Percentiles rank a stretch among this genome's conserved stretches.
Conservation (phyloP, 129 eudicot genomes). For the Chrysanthemum lavandulifolium region DNA sequence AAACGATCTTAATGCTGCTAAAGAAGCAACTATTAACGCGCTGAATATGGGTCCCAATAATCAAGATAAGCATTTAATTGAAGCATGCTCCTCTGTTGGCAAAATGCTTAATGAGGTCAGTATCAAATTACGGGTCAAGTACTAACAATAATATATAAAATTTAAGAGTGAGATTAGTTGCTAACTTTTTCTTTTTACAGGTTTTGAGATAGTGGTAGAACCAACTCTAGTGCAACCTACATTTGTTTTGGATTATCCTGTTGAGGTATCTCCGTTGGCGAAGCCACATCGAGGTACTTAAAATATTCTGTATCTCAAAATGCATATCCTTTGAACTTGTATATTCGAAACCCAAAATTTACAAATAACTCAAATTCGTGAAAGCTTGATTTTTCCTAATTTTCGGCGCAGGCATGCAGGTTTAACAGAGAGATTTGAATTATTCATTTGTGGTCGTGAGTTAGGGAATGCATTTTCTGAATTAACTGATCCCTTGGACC, state of each 20-base stretch:
- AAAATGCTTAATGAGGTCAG: slow-evolving; percentile 84
- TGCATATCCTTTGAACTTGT: no score
- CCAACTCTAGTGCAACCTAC: slow-evolving; percentile 89
- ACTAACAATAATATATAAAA: not conserved
- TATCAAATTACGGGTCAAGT: not conserved
- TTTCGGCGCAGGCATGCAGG: slow-evolving; percentile 58
- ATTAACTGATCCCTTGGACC: slow-evolving; percentile 95
- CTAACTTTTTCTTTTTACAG: slow-evolving; percentile 32
- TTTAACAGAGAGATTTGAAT: slow-evolving; percentile 95
- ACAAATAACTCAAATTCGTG: no score
- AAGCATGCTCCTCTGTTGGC: slow-evolving; percentile 83
- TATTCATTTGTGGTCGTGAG: slow-evolving; percentile 97
- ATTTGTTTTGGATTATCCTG: slow-evolving; percentile 90
- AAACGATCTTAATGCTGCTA: slow-evolving; percentile 61
- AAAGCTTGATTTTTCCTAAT: not conserved
- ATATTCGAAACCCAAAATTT: no score
- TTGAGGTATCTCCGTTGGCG: slow-evolving; percentile 95
- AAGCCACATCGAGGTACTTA: slow-evolving; percentile 92
- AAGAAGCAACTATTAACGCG: slow-evolving; percentile 49
- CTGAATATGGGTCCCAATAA: slow-evolving; percentile 43
- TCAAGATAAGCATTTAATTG: slow-evolving; percentile 50
- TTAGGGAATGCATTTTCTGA: slow-evolving; percentile 96
- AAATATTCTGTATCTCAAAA: not conserved
- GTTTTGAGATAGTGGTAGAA: slow-evolving; percentile 83
- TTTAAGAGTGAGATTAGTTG: not conserved